A percentile compares a stretch with the other conserved stretches of the same genome.
These are phyloP conservation scores for Ogataea trehalophila DNA, from an alignment of 805 yeast genomes.

Conservation along the genomic window DNA sequence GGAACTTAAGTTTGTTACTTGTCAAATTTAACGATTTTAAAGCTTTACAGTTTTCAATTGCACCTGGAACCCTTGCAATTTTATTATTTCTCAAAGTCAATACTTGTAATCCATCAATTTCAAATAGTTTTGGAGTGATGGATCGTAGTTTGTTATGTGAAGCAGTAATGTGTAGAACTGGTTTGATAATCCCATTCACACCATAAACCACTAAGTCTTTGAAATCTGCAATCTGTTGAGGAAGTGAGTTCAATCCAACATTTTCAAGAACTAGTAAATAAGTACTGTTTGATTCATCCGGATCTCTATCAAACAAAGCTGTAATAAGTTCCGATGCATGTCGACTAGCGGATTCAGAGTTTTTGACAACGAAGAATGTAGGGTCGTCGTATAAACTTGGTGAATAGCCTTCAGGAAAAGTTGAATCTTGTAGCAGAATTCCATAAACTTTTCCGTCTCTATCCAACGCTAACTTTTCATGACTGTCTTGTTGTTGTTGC, in stretches of 20 bases:
- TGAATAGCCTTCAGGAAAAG: constrained; percentile 25
- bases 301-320: constrained; percentile 39
- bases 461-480: constrained; percentile 45
- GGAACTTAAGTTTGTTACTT: constrained; percentile 43
- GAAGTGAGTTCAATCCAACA: constrained; percentile 43
- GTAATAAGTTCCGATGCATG: constrained; percentile 40
- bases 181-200: constrained; percentile 29
- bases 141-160: constrained; percentile 44
- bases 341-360: constrained; percentile 15
- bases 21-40: constrained; percentile 50
- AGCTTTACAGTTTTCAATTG: constrained; percentile 35
- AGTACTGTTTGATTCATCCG: constrained; percentile 26
- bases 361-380: constrained; percentile 27
- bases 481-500: not conserved
- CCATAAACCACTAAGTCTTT: constrained; percentile 46
- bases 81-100: constrained; percentile 48
- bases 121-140: constrained; percentile 47
- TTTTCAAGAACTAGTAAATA: constrained; percentile 44
- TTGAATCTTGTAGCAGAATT: constrained; percentile 23
- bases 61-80: constrained; percentile 42
- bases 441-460: constrained; percentile 37
- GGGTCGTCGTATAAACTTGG: constrained; percentile 32
- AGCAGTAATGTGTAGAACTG: constrained; percentile 43
- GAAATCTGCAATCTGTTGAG: constrained; percentile 55
- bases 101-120: constrained; percentile 45